These are phyloP conservation scores for Athelia psychrophila DNA, from an alignment of 1,284 basidiomycete genomes.

Conservation along the genomic window DNA sequence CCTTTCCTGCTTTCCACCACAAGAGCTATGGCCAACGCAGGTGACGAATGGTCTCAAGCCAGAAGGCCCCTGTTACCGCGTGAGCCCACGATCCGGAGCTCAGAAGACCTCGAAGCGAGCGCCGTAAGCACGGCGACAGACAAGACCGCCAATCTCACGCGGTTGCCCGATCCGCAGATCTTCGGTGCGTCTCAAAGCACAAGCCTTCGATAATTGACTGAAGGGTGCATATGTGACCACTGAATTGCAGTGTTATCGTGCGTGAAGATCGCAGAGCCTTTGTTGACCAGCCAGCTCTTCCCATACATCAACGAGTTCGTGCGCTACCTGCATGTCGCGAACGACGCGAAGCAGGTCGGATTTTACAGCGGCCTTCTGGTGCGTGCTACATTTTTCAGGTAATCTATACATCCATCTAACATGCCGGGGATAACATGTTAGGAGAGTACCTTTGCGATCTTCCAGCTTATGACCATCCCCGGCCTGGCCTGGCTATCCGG, in stretches of 20 bases:
- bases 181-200: too few species aligned
- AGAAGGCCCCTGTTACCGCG: too few species aligned
- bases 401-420: too few species aligned
- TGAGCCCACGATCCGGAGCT: too few species aligned
- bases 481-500: slow-evolving; percentile 62
- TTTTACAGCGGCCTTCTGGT: slow-evolving; percentile 41
- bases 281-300: slow-evolving; percentile 35
- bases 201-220: too few species aligned
- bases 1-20: too few species aligned
- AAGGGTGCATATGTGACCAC: too few species aligned
- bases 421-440: slow-evolving; percentile 16
- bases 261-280: slow-evolving; percentile 35
- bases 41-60: too few species aligned
- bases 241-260: slow-evolving; percentile 31
- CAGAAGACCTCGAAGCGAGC: too few species aligned
- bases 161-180: too few species aligned
- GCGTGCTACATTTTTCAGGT: slow-evolving; percentile 9
- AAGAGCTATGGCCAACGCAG: too few species aligned
- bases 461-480: slow-evolving; percentile 63
- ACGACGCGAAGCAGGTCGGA: slow-evolving; percentile 33
- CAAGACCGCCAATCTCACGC: too few species aligned
- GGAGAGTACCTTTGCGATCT: slow-evolving; percentile 63
- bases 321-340: slow-evolving; percentile 28
- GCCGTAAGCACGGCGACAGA: slow-evolving; percentile 1
- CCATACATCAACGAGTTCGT: slow-evolving; percentile 40